Conservation (phyloP, 129 eudicot species). For the Arctium minus region DNA sequence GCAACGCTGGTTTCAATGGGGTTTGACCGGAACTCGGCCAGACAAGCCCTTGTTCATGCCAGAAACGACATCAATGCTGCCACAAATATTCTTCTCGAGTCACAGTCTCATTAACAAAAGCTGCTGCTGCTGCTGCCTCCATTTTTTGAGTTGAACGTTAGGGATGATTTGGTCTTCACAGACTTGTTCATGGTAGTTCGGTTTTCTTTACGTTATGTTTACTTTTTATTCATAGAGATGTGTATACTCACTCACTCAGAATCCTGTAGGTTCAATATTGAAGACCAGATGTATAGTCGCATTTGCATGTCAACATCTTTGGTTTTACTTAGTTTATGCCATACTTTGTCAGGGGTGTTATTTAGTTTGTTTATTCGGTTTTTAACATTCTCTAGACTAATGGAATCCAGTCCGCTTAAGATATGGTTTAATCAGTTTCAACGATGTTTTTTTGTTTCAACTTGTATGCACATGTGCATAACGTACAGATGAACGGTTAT, state of each 20-base stretch:
- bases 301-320: conserved; percentile 19
- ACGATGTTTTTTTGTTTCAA: too few species aligned
- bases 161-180: background rate
- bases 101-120: conserved; percentile 55
- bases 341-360: too few species aligned
- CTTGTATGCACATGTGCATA: too few species aligned
- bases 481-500: too few species aligned
- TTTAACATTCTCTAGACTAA: too few species aligned
- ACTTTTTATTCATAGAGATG: conserved; percentile 8
- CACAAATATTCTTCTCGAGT: conserved; percentile 84
- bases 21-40: conserved; percentile 83
- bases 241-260: conserved; percentile 32
- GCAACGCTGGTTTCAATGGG: conserved; percentile 92
- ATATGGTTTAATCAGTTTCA: too few species aligned
- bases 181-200: conserved; percentile 18
- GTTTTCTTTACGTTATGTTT: background rate
- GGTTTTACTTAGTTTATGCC: background rate
- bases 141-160: conserved; percentile 18
- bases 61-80: conserved; percentile 88
- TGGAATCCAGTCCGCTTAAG: too few species aligned
- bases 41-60: conserved; percentile 91
- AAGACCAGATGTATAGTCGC: conserved; percentile 35
- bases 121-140: background rate
- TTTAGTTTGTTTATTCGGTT: background rate
- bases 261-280: conserved; percentile 26